These are phyloP conservation scores for Penicillium brevicompactum DNA, from an alignment of 2,329 filamentous ascomycete species.

Conservation along the genomic window DNA sequence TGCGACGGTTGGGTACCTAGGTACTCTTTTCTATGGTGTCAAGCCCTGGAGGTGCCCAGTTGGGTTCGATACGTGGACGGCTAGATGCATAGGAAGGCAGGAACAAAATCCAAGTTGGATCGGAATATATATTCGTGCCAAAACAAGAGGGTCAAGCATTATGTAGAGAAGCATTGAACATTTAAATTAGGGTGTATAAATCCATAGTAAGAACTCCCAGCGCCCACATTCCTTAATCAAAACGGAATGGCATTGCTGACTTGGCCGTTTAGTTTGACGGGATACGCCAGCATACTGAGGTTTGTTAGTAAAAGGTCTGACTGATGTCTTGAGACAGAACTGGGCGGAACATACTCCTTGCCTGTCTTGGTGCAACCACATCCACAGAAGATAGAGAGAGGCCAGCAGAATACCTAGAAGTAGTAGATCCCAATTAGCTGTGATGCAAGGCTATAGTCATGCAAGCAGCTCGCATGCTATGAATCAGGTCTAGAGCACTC, in stretches of 20 bases:
- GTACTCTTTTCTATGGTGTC: too few species aligned
- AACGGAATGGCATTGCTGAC: conserved; percentile 55
- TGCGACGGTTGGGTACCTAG: too few species aligned
- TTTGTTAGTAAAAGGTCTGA: conserved; percentile 19
- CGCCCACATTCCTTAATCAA: conserved; percentile 26
- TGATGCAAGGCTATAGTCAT: conserved; percentile 6
- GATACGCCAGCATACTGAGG: conserved; percentile 53
- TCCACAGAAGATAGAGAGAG: conserved; percentile 58
- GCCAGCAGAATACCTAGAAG: conserved; percentile 56
- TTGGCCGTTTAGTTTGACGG: conserved; percentile 54
- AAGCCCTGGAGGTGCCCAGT: too few species aligned
- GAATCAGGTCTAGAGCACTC: conserved; percentile 25
- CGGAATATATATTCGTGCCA: too few species aligned
- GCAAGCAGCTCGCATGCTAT: neutral
- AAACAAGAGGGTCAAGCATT: too few species aligned
- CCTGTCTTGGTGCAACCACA: conserved; percentile 58
- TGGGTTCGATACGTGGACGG: too few species aligned
- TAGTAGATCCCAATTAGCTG: neutral
- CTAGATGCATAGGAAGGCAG: too few species aligned
- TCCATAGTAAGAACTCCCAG: neutral
- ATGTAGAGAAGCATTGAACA: too few species aligned
- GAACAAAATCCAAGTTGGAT: too few species aligned
- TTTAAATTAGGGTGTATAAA: neutral
- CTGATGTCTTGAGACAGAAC: neutral
- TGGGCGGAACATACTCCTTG: conserved; percentile 48